These are phyloP conservation scores for Suillus placidus DNA, from an alignment of 768 basidiomycete species.

Conservation along the genomic window DNA sequence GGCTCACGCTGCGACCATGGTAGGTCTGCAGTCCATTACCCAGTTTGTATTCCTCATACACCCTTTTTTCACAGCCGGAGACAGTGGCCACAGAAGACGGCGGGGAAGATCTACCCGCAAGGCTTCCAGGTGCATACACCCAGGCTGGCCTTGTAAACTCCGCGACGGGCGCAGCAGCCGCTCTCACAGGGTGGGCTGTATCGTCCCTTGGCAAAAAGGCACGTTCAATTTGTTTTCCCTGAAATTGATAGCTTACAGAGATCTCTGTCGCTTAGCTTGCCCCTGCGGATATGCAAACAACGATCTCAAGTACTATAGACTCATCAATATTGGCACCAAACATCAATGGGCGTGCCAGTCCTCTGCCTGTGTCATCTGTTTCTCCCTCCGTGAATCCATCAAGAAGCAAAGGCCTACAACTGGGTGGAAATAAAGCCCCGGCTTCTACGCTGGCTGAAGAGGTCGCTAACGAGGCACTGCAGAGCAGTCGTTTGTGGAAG, in stretches of 20 bases:
- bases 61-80: constrained; percentile 50
- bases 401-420: constrained; percentile 65
- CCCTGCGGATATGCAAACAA: constrained; percentile 70
- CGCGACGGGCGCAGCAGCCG: constrained; percentile 89
- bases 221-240: constrained; percentile 5
- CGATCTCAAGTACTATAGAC: constrained; percentile 49
- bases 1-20: constrained; percentile 79
- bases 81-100: constrained; percentile 45
- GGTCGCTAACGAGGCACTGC: constrained; percentile 39
- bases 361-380: not conserved
- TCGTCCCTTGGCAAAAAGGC: constrained; percentile 87
- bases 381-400: constrained; percentile 25
- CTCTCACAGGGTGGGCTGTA: constrained; percentile 95
- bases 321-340: constrained; percentile 47
- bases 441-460: constrained; percentile 55
- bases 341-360: constrained; percentile 7
- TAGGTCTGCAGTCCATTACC: constrained; percentile 36
- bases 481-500: constrained; percentile 62
- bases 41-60: not conserved
- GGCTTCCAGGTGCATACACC: constrained; percentile 34
- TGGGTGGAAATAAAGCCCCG: constrained; percentile 59
- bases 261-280: constrained; percentile 52
- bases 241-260: not conserved
- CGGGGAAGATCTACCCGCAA: constrained; percentile 27
- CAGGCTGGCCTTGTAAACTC: constrained; percentile 65